Evolutionary conservation across 2,329 filamentous ascomycete species (phyloP).

Genomic region (Venturia oleaginea): DNA sequence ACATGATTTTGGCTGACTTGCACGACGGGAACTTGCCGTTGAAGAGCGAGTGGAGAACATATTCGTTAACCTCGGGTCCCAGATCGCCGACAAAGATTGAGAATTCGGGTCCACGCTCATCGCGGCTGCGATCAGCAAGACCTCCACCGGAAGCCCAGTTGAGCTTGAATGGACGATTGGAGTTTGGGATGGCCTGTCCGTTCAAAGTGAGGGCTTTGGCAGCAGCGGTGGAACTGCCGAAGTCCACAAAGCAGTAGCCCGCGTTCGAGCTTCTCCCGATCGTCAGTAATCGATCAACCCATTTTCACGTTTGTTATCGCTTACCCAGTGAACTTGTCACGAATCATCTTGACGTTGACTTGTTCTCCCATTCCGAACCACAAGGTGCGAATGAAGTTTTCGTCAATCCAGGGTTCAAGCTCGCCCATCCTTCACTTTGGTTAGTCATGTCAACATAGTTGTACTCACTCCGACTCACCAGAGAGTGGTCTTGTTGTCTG

Average conservation of each 20-base stretch:
- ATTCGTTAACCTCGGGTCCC: constrained; percentile 97
- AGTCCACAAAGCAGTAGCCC: constrained; percentile 98
- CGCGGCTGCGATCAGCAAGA: constrained; percentile 78
- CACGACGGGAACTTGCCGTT: constrained; percentile 92
- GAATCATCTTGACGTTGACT: constrained; percentile 99
- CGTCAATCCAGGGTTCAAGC: constrained; percentile 97
- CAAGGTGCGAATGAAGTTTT: constrained; percentile 94
- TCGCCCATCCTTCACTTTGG: constrained; percentile 77
- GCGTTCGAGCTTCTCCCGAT: constrained; percentile 74
- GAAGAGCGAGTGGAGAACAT: constrained; percentile 93
- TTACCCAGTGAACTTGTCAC: constrained; percentile 97
- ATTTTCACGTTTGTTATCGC: constrained; percentile 21
- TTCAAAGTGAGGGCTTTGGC: constrained; percentile 87
- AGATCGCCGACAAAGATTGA: constrained; percentile 98
- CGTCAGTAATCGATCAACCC: constrained; percentile 22
- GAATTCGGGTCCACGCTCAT: constrained; percentile 92
- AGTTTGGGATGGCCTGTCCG: constrained; percentile 85
- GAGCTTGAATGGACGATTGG: constrained; percentile 90
- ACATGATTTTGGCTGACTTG: constrained; percentile 99
- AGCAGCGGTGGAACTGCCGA: constrained; percentile 70
- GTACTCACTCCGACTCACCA: constrained; percentile 31
- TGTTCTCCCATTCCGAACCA: constrained; percentile 89
- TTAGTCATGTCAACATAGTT: background rate
- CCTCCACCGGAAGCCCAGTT: constrained; percentile 99
- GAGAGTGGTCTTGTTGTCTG: constrained; percentile 43